Evolutionary conservation across 805 yeast species (phyloP).

Genomic region (Hanseniaspora mollemarum): DNA sequence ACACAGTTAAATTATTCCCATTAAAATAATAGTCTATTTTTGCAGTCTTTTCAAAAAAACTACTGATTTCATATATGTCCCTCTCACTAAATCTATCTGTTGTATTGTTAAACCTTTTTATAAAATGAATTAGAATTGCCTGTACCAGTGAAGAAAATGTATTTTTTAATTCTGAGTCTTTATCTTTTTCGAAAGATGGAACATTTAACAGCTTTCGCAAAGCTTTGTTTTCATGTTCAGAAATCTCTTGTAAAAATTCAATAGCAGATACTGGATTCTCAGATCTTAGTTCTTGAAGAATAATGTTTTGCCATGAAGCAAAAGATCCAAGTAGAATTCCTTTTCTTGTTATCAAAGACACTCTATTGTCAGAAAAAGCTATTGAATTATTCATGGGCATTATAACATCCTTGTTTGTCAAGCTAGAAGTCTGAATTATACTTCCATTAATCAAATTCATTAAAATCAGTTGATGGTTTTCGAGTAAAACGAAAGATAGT

Average conservation of each 20-base stretch:
- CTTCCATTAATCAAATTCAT: constrained; percentile 11
- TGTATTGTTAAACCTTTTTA: constrained; percentile 16
- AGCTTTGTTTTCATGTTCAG: constrained; percentile 19
- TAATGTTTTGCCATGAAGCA: constrained; percentile 28
- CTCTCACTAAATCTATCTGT: not conserved
- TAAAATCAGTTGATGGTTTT: not conserved
- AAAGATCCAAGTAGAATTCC: constrained; percentile 25
- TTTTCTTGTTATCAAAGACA: constrained; percentile 22
- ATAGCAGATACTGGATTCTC: constrained; percentile 27
- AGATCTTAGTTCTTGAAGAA: constrained; percentile 24
- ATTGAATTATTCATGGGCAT: constrained; percentile 25
- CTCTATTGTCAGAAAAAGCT: constrained; percentile 19
- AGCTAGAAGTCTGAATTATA: constrained; percentile 21
- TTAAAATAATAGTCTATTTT: constrained; percentile 2
- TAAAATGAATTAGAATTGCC: constrained; percentile 25
- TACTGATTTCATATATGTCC: not conserved
- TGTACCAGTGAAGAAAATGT: constrained; percentile 26
- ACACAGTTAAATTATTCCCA: not conserved
- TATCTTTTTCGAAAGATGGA: constrained; percentile 15
- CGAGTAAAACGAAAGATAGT: not conserved
- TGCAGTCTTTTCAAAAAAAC: not conserved
- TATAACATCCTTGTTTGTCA: constrained; percentile 23
- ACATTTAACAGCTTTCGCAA: constrained; percentile 21
- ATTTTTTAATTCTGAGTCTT: constrained; percentile 23
- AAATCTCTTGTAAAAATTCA: constrained; percentile 19